Conservation (phyloP, 2,329 filamentous ascomycete genomes). For the Paraphoma sp. region DNA sequence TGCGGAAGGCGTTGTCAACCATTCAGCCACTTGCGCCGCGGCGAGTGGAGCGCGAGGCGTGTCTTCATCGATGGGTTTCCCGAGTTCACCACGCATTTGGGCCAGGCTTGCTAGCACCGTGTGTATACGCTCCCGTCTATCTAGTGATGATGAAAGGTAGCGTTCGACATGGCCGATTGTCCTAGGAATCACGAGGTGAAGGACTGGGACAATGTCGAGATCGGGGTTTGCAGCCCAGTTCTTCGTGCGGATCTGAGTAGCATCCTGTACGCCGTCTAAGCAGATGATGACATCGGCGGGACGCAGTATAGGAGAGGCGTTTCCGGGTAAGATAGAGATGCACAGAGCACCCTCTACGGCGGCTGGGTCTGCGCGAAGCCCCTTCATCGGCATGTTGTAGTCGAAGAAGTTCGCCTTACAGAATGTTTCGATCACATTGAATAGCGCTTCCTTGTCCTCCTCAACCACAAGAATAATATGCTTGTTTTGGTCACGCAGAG, state of each 20-base stretch:
- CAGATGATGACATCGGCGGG: constrained; percentile 50
- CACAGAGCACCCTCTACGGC: constrained; percentile 21
- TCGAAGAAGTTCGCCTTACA: constrained; percentile 28
- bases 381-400: constrained; percentile 33
- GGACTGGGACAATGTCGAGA: constrained; percentile 30
- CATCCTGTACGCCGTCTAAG: constrained; percentile 44
- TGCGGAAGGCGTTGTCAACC: constrained; percentile 21
- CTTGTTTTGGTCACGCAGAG: constrained; percentile 25
- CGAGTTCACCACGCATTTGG: constrained; percentile 36
- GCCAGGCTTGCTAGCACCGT: constrained; percentile 47
- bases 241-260: constrained; percentile 29
- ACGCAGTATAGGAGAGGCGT: constrained; percentile 22
- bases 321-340: constrained; percentile 46
- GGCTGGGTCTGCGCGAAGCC: constrained; percentile 10
- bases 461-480: constrained; percentile 39
- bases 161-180: constrained; percentile 54
- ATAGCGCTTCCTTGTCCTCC: constrained; percentile 27
- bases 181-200: constrained; percentile 50
- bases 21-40: constrained; percentile 34
- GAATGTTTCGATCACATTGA: constrained; percentile 35
- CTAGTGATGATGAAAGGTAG: constrained; percentile 36
- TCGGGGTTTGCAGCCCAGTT: constrained; percentile 30
- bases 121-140: constrained; percentile 34
- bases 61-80: constrained; percentile 40
- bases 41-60: constrained; percentile 30